Evolutionary conservation across 1,139 yeast genomes (phyloP).

Genomic region (Suzukiozyma palmioleophila): DNA sequence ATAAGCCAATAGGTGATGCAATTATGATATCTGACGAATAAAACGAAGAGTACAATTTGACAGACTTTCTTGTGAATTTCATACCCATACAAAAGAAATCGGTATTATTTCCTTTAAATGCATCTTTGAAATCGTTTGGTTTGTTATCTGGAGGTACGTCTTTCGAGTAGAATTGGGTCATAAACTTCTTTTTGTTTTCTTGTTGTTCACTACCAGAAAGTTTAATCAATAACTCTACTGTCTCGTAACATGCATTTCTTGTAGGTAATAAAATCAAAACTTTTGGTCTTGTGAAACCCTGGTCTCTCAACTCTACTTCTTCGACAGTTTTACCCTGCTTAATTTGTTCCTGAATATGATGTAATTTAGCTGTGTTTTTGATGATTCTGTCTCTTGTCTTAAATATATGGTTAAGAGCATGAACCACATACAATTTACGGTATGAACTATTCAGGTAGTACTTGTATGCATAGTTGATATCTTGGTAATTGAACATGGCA

Average conservation of each 20-base stretch:
- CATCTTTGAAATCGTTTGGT: slow-evolving; percentile 77
- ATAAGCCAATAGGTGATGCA: slow-evolving; percentile 90
- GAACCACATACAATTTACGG: slow-evolving; percentile 63
- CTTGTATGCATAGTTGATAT: slow-evolving; percentile 58
- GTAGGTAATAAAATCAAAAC: slow-evolving; percentile 82
- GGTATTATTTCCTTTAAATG: slow-evolving; percentile 85
- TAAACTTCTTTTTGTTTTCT: slow-evolving; percentile 77
- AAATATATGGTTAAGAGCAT: slow-evolving; percentile 74
- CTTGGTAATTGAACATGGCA: slow-evolving; percentile 71
- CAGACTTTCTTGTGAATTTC: slow-evolving; percentile 82
- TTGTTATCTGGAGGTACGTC: slow-evolving; percentile 55
- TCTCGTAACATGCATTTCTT: slow-evolving; percentile 68
- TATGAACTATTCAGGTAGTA: slow-evolving; percentile 42
- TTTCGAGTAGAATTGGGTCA: slow-evolving; percentile 58
- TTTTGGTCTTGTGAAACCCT: slow-evolving; percentile 93
- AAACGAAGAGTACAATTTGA: slow-evolving; percentile 80
- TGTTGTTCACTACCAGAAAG: slow-evolving; percentile 69
- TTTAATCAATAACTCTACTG: slow-evolving; percentile 59
- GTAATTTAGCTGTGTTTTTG: slow-evolving; percentile 64
- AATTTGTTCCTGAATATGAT: slow-evolving; percentile 39
- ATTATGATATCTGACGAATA: slow-evolving; percentile 81
- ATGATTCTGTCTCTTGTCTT: slow-evolving; percentile 81
- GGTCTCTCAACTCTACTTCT: slow-evolving; percentile 72
- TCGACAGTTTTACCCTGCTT: slow-evolving; percentile 24
- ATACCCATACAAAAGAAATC: slow-evolving; percentile 89